Percentiles rank a stretch among this genome's conserved stretches.
Conservation (phyloP, 2,329 filamentous ascomycete genomes). For the Pseudopithomyces maydicus region DNA sequence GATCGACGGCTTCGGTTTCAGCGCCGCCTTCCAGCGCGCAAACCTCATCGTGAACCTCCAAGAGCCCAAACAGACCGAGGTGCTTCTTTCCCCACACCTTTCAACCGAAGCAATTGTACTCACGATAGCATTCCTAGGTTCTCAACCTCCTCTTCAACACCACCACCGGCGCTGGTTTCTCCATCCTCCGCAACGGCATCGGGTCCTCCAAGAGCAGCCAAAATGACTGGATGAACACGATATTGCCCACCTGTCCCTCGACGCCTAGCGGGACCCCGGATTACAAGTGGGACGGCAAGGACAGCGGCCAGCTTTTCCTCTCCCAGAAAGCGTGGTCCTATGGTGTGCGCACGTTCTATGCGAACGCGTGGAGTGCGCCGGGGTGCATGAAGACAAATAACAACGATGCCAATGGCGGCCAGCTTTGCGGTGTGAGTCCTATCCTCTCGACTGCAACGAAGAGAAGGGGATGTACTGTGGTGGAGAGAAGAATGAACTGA, state of each 20-base stretch:
- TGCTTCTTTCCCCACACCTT: constrained; percentile 10
- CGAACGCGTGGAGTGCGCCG: constrained; percentile 57
- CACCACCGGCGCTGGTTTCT: constrained; percentile 51
- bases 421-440: constrained; percentile 52
- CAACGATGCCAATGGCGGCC: constrained; percentile 51
- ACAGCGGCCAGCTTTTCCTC: constrained; percentile 57
- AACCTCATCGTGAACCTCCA: constrained; percentile 51
- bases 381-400: constrained; percentile 59
- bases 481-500: not conserved
- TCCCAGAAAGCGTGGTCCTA: constrained; percentile 54
- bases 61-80: constrained; percentile 47
- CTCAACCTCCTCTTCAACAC: constrained; percentile 54
- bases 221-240: constrained; percentile 45
- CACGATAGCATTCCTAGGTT: too few relatives aligned
- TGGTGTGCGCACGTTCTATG: constrained; percentile 54
- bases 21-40: constrained; percentile 53
- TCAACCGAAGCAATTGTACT: too few relatives aligned
- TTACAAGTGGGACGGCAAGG: constrained; percentile 36
- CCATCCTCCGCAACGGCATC: constrained; percentile 54
- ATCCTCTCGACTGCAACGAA: not conserved
- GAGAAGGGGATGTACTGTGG: not conserved
- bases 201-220: constrained; percentile 49
- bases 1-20: constrained; percentile 55
- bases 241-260: constrained; percentile 29
- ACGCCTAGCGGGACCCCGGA: constrained; percentile 21